These are phyloP conservation scores for Paramecium sexaurelia DNA, from an alignment of 73 alveolate species.

Conservation along the genomic window DNA sequence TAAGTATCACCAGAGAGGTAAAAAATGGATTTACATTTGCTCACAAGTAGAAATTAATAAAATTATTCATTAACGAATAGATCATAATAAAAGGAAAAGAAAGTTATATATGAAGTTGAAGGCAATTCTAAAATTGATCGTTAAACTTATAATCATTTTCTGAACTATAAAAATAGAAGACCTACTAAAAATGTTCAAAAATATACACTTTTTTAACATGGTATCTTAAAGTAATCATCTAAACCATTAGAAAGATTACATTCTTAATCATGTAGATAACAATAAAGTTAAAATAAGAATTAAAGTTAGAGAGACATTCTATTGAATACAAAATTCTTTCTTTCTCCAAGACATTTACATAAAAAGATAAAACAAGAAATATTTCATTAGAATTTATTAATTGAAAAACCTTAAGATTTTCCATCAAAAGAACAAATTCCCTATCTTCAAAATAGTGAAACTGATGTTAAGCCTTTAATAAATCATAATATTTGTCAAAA, in stretches of 20 bases:
- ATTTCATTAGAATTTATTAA: neutral
- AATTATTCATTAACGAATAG: neutral
- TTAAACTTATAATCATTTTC: neutral
- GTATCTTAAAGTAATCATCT: neutral
- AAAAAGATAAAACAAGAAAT: neutral
- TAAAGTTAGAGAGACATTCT: neutral
- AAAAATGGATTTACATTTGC: neutral
- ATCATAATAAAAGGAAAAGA: neutral
- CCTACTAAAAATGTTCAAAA: neutral
- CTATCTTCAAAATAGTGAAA: neutral
- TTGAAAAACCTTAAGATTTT: neutral
- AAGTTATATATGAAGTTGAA: neutral
- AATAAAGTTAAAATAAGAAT: neutral
- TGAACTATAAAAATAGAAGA: neutral
- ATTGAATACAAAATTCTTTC: neutral
- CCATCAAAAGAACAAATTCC: neutral
- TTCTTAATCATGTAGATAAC: neutral
- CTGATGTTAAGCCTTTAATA: neutral
- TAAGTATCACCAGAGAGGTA: neutral
- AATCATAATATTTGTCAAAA: neutral
- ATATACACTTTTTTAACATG: neutral
- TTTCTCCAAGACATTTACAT: neutral
- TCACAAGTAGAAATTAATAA: neutral
- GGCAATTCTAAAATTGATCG: neutral
- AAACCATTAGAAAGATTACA: neutral